phyloP scores from a whole-genome alignment of 495 filamentous ascomycete species.

The Xylaria grammica region DNA sequence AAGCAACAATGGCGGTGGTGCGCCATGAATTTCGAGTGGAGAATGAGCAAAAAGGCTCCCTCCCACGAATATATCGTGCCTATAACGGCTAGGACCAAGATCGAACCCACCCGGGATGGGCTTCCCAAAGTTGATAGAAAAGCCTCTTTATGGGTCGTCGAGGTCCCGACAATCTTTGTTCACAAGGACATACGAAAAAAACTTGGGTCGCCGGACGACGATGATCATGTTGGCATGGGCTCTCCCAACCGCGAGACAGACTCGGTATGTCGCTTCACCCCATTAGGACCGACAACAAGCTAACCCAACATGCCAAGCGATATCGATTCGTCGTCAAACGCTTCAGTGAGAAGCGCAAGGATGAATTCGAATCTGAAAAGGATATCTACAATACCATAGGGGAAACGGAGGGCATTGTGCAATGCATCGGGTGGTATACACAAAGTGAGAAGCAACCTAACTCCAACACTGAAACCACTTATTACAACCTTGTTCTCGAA shows the following conservation, averaged over 20 bases:
- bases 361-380: constrained; percentile 32
- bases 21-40: constrained; percentile 11
- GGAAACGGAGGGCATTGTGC: constrained; percentile 32
- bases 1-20: constrained; percentile 15
- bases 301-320: not conserved
- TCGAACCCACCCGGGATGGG: constrained; percentile 3
- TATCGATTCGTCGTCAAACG: constrained; percentile 14
- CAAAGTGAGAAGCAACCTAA: constrained; percentile 11
- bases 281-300: not conserved
- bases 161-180: constrained; percentile 5
- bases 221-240: not conserved
- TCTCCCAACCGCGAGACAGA: not conserved
- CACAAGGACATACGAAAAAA: not conserved
- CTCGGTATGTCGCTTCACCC: constrained; percentile 2
- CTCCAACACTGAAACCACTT: not conserved
- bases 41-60: not conserved
- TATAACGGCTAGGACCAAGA: constrained; percentile 5
- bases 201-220: not conserved
- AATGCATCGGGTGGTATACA: constrained; percentile 32
- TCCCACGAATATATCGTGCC: constrained; percentile 11
- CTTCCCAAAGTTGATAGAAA: constrained; percentile 10
- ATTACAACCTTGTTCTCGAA: constrained; percentile 42
- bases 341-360: constrained; percentile 28
- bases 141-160: constrained; percentile 3
- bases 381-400: constrained; percentile 32